Base-by-base conservation (phyloP, 495 filamentous ascomycete species). In the Talaromyces proteolyticus region DNA sequence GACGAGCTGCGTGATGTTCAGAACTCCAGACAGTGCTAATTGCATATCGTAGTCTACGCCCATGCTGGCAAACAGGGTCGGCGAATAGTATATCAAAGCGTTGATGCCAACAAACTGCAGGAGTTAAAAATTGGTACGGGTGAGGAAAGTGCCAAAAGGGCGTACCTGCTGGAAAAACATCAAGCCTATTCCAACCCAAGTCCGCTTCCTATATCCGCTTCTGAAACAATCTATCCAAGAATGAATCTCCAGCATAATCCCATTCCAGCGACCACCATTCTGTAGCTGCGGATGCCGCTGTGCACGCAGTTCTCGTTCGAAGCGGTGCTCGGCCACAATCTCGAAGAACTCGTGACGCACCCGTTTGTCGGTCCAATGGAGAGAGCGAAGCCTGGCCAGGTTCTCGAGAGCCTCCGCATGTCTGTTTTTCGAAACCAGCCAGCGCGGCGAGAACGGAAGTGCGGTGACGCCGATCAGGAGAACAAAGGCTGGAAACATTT, bases 21-120 rank as follows among this genome's bases (percentile, higher is more conserved):
- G 63, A 17, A 84, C 72, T 12, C 80, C 79, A 4, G 77, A 78
- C 70, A 83, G 78, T 49, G 78, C 67, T 7, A 83, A 65, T 46
- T 78, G 75, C 75, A 80, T 79, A 36, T 66, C 65, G 44, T 70
- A 67, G 44, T 76, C 61, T 7, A 82, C 66, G 6, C 80, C 80
- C 68, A 82, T 77, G 0, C 73, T 78, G n/a, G 67, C 53, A 52
- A 82, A 84, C 0, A 84, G 63, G 0, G 72, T 78, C 0, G 80
- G 80, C 0, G 67, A 70, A 58, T 81, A 84, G 60, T 81, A 80
- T n/a, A 76, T 72, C 0, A 76, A 52, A 5, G 72, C 75, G 46
- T 77, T 76, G 51, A 78, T 74, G 1, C 71, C 73, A 0, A 72
- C 66, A 25, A 76, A 77, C 60, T 77, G 29, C 29, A 59, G 29